phyloP scores from a whole-genome alignment of 306 rosid genomes.

The Prunus armeniaca region DNA sequence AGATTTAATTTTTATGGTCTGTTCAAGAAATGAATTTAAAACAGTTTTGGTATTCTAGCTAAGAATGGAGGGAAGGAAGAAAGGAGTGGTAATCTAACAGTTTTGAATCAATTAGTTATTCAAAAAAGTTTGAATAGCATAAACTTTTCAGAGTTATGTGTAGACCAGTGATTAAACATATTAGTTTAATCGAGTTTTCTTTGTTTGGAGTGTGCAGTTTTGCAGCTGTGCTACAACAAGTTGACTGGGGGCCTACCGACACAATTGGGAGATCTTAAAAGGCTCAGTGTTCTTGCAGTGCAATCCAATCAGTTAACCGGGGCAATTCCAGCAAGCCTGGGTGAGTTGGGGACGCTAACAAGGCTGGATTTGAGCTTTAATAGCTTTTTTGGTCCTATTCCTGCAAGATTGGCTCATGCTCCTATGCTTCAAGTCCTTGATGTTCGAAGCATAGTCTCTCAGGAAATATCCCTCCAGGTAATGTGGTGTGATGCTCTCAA shows the following conservation, averaged over 20 bases:
- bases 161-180: neutral
- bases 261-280: conserved; percentile 52
- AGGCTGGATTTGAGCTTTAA: conserved; percentile 85
- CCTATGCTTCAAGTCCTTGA: conserved; percentile 57
- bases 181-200: neutral
- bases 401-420: conserved; percentile 58
- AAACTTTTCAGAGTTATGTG: neutral
- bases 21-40: neutral
- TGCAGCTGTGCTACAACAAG: conserved; percentile 85
- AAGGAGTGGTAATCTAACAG: neutral
- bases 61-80: neutral
- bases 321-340: conserved; percentile 91
- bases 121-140: neutral
- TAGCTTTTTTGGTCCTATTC: conserved; percentile 69
- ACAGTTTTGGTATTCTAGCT: neutral
- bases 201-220: conserved; percentile 47
- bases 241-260: conserved; percentile 70
- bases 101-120: neutral
- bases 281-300: conserved; percentile 65
- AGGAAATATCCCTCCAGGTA: conserved; percentile 72
- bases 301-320: conserved; percentile 67
- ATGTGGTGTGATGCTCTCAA: neutral
- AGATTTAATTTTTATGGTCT: neutral
- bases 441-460: conserved; percentile 71
- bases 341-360: conserved; percentile 43